Evolutionary conservation across 2,329 filamentous ascomycete species (phyloP), one percentile per base, ranked within the genome.

Genomic region (Orbilia quercus): DNA sequence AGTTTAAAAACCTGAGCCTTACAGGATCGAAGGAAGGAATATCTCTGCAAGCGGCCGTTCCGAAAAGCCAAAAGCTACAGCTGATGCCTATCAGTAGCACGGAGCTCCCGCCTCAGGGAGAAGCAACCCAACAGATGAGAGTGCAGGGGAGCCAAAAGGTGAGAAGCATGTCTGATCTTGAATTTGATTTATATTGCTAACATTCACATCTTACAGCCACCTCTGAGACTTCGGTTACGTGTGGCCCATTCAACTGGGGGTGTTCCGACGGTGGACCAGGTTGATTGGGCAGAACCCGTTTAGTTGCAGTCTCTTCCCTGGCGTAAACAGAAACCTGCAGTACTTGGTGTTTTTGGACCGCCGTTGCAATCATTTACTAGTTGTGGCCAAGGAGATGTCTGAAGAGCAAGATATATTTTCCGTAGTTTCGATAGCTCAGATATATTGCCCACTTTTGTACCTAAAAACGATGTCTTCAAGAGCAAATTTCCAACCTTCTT

Each of bases 1-100:
- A 89, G 7, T 99, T 99, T 84, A 87, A 86, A 40, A 98, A 98
- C 80, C 86, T 82, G 0, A 90, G 89, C 12, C 84, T 85, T 67
- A 87, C 89, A 28, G 85, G 84, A 12, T 82, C 83, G 12, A 84
- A 98, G 53, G 88, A 88, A 14, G 87, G 86, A 48, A 91, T 98
- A 28, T 91, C 91, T 23, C 81, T 99, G 76, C 95, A 99, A 81
- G 95, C 94, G 45, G 95, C 95, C 0, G 95, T 99, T 60, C 95
- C 95, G 7, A 99, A 98, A 82, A 92, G 91, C 47, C 95, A 99
- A 82, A 96, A 95, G 80, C 82, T 99, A 78, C 92, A 97, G 80
- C 83, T 99, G 76, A 90, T 96, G 80, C 91, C 90, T 69, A 96
- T 99, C 76, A 96, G 91, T 76, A 91, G 87, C 76, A 83, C 89